Conservation (phyloP, 768 basidiomycete species). For the Suillus plorans region DNA sequence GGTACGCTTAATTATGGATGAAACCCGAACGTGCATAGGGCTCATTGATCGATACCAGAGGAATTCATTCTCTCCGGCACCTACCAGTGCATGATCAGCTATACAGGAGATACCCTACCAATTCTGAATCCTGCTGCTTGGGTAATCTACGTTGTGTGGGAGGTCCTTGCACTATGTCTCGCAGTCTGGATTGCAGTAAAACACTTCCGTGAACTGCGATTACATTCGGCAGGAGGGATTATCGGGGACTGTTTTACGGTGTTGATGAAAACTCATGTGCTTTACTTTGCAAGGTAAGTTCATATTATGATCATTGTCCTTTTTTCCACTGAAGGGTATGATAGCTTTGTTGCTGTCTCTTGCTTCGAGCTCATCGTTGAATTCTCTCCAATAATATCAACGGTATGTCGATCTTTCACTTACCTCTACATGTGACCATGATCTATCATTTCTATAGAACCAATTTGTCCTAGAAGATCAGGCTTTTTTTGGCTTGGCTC, state of each 20-base stretch:
- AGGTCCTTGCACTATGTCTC: not conserved
- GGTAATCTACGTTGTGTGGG: not conserved
- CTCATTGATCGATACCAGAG: not conserved
- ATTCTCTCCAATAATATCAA: not conserved
- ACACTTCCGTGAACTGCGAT: not conserved
- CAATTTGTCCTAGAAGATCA: rapidly evolving
- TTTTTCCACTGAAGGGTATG: not conserved
- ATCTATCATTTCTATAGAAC: not conserved
- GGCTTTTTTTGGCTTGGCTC: not conserved
- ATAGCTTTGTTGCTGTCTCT: not conserved
- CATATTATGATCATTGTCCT: not conserved
- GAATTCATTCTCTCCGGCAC: not conserved
- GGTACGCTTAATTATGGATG: not conserved
- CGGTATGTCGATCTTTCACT: not conserved
- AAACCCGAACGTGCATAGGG: not conserved
- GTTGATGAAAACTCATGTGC: not conserved
- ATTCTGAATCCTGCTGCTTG: not conserved
- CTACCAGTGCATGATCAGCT: not conserved
- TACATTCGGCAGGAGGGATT: not conserved
- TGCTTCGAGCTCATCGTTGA: not conserved
- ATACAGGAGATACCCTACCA: not conserved
- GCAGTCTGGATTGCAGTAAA: not conserved
- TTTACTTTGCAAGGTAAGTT: not conserved
- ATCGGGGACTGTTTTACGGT: not conserved
- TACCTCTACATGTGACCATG: not conserved